phyloP scores from a whole-genome alignment of 2,329 filamentous ascomycete genomes.

The Ceratocystis huliohia region DNA sequence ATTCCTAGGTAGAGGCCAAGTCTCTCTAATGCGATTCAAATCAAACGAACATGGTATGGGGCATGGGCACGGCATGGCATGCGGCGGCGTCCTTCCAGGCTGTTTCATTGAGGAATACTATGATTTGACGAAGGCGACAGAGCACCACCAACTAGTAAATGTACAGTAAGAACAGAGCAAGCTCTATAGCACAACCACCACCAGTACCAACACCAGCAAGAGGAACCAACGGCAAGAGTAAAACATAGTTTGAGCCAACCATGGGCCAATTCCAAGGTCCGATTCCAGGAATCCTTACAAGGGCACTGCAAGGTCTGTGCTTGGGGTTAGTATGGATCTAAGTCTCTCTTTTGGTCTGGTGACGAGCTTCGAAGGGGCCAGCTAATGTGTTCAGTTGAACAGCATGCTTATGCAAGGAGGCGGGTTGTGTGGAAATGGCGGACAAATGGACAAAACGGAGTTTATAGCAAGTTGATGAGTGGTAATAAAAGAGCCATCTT shows the following conservation, averaged over 20 bases:
- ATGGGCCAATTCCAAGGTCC: background rate
- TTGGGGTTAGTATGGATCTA: background rate
- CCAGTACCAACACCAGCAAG: no score
- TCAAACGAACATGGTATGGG: background rate
- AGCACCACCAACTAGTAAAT: background rate
- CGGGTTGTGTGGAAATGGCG: no score
- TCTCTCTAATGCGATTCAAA: background rate
- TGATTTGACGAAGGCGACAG: background rate
- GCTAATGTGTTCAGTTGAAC: background rate
- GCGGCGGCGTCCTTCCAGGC: background rate
- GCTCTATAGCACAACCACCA: no score
- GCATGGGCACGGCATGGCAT: background rate
- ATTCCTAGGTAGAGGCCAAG: background rate
- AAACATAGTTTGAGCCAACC: background rate
- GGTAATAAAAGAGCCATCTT: no score
- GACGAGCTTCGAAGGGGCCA: background rate
- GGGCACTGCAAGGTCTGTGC: background rate
- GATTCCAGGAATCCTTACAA: background rate
- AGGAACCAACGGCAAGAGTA: no score
- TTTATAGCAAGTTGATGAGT: no score
- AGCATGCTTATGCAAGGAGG: no score
- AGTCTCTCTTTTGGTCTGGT: background rate
- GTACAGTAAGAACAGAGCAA: background rate
- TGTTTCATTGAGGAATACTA: background rate
- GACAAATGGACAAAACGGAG: no score